Conservation (phyloP, 2,329 filamentous ascomycete species). For the Incumbomyces lentus region DNA sequence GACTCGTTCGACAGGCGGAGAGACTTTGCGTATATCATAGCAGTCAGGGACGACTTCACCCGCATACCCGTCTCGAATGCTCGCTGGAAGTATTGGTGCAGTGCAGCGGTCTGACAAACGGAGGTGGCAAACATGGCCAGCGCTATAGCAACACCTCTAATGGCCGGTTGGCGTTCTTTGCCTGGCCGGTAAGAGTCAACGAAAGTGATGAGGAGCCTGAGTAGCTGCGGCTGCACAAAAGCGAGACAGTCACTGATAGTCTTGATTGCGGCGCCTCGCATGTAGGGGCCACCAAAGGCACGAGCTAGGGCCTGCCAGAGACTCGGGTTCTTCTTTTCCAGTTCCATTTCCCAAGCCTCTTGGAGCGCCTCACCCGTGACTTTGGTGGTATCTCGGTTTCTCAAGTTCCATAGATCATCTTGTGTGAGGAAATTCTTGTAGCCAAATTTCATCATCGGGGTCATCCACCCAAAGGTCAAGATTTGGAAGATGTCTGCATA, state of each 20-base stretch:
- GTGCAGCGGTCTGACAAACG: conserved; percentile 72
- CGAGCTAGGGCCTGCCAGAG: conserved; percentile 78
- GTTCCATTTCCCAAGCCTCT: conserved; percentile 64
- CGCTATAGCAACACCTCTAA: conserved; percentile 78
- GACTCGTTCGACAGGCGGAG: conserved; percentile 88
- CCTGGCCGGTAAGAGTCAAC: conserved; percentile 61
- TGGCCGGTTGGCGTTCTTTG: conserved; percentile 59
- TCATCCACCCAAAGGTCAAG: conserved; percentile 97
- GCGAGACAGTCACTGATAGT: conserved; percentile 73
- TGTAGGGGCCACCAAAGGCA: conserved; percentile 77
- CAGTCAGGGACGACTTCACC: conserved; percentile 81
- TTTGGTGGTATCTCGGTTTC: conserved; percentile 67
- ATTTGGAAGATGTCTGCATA: conserved; percentile 90
- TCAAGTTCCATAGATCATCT: conserved; percentile 88
- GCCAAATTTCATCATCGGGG: conserved; percentile 88
- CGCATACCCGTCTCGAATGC: conserved; percentile 94
- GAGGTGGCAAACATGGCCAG: conserved; percentile 86
- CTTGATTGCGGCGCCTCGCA: conserved; percentile 76
- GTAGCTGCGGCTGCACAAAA: conserved; percentile 82
- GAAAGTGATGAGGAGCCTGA: conserved; percentile 74
- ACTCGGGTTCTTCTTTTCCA: conserved; percentile 64
- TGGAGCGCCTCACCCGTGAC: conserved; percentile 61
- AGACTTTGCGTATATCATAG: conserved; percentile 86
- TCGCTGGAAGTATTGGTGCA: conserved; percentile 96
- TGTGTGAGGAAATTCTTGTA: conserved; percentile 88